Evolutionary conservation across 192 early-diverging fungal species (phyloP), one percentile per base, ranked within the genome.

Genomic region (Backusella tarrabulga): DNA sequence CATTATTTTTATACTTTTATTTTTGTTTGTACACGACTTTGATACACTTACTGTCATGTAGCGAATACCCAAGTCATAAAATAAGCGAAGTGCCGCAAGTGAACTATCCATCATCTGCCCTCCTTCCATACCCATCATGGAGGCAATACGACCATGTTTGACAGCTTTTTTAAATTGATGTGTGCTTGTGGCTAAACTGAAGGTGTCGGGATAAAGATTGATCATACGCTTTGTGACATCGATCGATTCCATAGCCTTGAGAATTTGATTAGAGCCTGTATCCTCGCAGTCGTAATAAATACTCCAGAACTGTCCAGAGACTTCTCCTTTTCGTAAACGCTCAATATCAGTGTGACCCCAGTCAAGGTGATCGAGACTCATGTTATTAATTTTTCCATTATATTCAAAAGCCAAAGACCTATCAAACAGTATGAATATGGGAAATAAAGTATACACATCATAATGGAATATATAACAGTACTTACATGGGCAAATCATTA

Each of bases 121-220:
- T 73, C 91, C 90, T 74, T 93, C 92, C 23, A 93, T 79, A 15
- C 92, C 92, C 75, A 91, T 86, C 78, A 93, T 82, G 5, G 86
- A 88, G 12, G 90, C 89, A 50, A 93, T 81, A 26, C 86, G 84
- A 6, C 86, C 82, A 23, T 74, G 63, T 8, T 79, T 34, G 12
- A 80, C 71, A 17, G 88, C 85, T 11, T 77, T 67, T 19, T 83
- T 50, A 46, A 91, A 89, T 38, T 92, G 83, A 14, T 56, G 72
- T 1, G 86, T 77, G 1, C 78, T 80, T 12, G 35, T 68, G 6
- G 84, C 90, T 2, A 89, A 72, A 68, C 79, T 81, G 35, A 91
- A 82, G 4, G 76, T 78, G 35, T 90, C 79, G 1, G 85, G 83
- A 71, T 91, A 83, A 8, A 76, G 73, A 4, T 67, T 40, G 8